These are phyloP conservation scores for Skeletonema tropicum DNA, from an alignment of 108 stramenopile genomes.

Conservation along the genomic window DNA sequence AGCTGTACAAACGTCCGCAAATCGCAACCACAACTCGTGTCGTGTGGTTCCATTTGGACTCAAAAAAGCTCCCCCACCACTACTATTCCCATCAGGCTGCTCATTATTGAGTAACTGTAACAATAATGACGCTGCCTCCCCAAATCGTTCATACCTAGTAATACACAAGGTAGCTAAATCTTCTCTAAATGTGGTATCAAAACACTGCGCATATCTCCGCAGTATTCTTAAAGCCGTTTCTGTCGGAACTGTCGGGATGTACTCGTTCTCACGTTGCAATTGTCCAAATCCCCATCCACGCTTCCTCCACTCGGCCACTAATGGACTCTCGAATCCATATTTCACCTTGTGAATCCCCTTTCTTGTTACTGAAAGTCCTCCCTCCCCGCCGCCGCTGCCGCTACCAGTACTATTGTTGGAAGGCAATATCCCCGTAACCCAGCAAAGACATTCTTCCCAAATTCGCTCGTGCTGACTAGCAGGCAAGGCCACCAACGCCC, in stretches of 20 bases:
- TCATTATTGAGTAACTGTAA: slow-evolving; percentile 86
- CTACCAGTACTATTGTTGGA: slow-evolving; percentile 6
- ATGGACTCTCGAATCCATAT: slow-evolving; percentile 45
- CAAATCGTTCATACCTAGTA: slow-evolving; percentile 56
- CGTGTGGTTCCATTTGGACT: slow-evolving; percentile 68
- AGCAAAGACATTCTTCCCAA: slow-evolving; percentile 81
- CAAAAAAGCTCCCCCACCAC: slow-evolving; percentile 36
- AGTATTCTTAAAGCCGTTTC: slow-evolving; percentile 48
- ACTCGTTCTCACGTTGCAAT: neutral
- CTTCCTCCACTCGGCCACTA: slow-evolving; percentile 37
- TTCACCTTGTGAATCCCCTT: slow-evolving; percentile 46
- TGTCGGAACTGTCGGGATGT: slow-evolving; percentile 35
- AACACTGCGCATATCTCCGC: slow-evolving; percentile 48
- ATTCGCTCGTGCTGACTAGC: slow-evolving; percentile 91
- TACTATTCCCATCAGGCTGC: slow-evolving; percentile 1
- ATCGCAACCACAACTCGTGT: slow-evolving; percentile 94
- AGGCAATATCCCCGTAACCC: slow-evolving; percentile 75
- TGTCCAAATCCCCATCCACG: slow-evolving; percentile 41
- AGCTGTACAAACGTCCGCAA: slow-evolving; percentile 87
- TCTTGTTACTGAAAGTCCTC: slow-evolving; percentile 1
- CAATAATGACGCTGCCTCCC: slow-evolving; percentile 89
- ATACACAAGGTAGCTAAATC: slow-evolving; percentile 44
- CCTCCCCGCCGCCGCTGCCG: neutral
- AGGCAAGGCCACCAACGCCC: slow-evolving; percentile 91
- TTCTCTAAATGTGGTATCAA: slow-evolving; percentile 44